Evolutionary conservation across 2,329 filamentous ascomycete species (phyloP).

Genomic region (Lachnellula willkommii): DNA sequence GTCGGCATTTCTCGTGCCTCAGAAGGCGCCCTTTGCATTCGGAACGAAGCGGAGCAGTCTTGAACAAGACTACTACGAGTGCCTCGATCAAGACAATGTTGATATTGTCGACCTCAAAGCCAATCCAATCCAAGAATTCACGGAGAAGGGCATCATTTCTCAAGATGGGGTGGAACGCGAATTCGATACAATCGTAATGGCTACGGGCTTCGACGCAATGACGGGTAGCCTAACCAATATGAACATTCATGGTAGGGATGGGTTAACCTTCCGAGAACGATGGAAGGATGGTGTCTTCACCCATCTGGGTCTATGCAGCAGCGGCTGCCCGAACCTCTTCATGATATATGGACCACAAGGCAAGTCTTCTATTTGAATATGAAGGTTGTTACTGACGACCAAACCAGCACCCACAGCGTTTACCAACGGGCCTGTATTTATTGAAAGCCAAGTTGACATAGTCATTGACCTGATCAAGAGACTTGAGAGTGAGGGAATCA

Average conservation of each 20-base stretch:
- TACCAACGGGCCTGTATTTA: conserved; percentile 49
- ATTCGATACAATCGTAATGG: conserved; percentile 30
- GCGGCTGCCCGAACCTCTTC: conserved; percentile 47
- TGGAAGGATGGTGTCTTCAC: conserved; percentile 39
- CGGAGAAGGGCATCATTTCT: conserved; percentile 31
- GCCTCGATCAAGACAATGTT: conserved; percentile 42
- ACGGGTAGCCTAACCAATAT: conserved; percentile 42
- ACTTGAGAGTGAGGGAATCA: conserved; percentile 36
- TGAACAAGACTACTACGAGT: conserved; percentile 45
- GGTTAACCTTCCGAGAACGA: conserved; percentile 36
- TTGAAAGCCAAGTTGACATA: conserved; percentile 54
- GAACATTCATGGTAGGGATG: conserved; percentile 38
- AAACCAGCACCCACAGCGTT: conserved; percentile 42
- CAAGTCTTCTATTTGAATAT: too few relatives aligned
- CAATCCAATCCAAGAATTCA: conserved; percentile 37
- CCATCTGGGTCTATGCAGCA: conserved; percentile 41
- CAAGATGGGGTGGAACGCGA: conserved; percentile 25
- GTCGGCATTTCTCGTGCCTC: conserved; percentile 24
- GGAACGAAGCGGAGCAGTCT: conserved; percentile 45
- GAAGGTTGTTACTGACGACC: too few relatives aligned
- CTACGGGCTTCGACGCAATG: conserved; percentile 34
- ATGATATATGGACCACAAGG: conserved; percentile 52
- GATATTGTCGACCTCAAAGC: conserved; percentile 38
- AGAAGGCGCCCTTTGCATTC: conserved; percentile 36
- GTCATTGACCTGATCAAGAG: conserved; percentile 46